Conservation (phyloP, 495 filamentous ascomycete species). For the Hyaloscypha bicolor region DNA sequence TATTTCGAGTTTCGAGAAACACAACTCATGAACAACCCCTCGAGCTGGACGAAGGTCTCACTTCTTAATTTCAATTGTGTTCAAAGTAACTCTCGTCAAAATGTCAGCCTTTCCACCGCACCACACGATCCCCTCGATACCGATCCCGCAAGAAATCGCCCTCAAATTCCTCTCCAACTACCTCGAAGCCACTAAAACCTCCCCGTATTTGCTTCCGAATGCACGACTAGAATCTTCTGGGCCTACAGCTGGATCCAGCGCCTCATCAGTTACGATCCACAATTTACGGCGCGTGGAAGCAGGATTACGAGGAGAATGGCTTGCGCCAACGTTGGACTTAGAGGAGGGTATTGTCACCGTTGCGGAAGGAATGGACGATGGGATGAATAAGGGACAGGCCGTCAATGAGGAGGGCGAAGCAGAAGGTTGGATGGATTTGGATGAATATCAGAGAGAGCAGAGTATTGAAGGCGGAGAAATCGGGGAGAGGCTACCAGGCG, state of each 20-base stretch:
- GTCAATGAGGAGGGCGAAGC: slow-evolving; percentile 21
- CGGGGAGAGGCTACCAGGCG: slow-evolving; percentile 30
- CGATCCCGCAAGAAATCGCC: slow-evolving; percentile 54
- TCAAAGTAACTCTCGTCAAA: slow-evolving; percentile 14
- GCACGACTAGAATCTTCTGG: slow-evolving; percentile 63
- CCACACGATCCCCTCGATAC: slow-evolving; percentile 46
- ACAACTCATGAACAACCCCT: neutral
- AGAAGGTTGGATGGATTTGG: slow-evolving; percentile 54
- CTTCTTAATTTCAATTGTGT: neutral
- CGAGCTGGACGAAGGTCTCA: neutral
- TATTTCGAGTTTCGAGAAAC: slow-evolving; percentile 3
- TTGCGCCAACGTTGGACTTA: slow-evolving; percentile 24
- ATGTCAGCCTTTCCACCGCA: slow-evolving; percentile 45
- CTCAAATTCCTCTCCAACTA: slow-evolving; percentile 60
- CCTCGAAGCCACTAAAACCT: slow-evolving; percentile 53
- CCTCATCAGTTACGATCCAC: slow-evolving; percentile 59
- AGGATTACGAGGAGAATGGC: slow-evolving; percentile 43
- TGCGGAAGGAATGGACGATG: slow-evolving; percentile 25
- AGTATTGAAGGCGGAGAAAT: slow-evolving; percentile 43
- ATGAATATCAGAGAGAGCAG: slow-evolving; percentile 51
- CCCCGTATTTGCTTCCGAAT: slow-evolving; percentile 68
- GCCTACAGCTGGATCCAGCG: slow-evolving; percentile 53
- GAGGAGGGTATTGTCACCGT: slow-evolving; percentile 14
- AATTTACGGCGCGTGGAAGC: slow-evolving; percentile 68
- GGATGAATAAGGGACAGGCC: slow-evolving; percentile 6